Conservation (phyloP, 164 flowering plant species). For the Magnolia kwangsiensis region DNA sequence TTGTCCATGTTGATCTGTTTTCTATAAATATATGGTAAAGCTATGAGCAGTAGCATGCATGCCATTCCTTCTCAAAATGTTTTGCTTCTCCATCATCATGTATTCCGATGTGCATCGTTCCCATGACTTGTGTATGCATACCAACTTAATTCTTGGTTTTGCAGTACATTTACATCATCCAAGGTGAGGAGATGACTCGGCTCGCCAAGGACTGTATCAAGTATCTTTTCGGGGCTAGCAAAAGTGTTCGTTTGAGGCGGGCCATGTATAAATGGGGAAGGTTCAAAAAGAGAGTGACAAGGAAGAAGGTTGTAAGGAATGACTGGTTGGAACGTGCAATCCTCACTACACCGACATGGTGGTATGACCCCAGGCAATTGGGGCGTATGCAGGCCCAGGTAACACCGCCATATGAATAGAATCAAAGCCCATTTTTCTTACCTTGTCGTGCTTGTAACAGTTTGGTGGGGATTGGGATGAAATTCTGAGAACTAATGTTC, state of each 20-base stretch:
- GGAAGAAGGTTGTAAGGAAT: constrained; percentile 24
- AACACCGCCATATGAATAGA: background rate
- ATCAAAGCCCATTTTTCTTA: too few relatives aligned
- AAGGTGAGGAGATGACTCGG: constrained; percentile 43
- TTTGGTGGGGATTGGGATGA: too few relatives aligned
- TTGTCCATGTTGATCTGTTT: background rate
- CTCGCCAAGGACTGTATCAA: constrained; percentile 49
- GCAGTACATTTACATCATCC: constrained; percentile 64
- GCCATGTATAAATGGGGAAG: constrained; percentile 33
- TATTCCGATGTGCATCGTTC: background rate
- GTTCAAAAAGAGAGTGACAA: constrained; percentile 17
- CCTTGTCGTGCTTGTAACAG: too few relatives aligned
- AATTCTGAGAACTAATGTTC: too few relatives aligned
- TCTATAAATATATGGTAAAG: too few relatives aligned
- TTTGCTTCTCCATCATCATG: background rate
- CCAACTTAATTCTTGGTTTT: constrained; percentile 3
- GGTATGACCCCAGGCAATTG: constrained; percentile 44
- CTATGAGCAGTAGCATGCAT: background rate
- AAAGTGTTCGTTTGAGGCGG: constrained; percentile 47
- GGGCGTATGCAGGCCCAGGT: constrained; percentile 6
- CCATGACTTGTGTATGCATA: background rate
- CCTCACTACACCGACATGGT: constrained; percentile 52
- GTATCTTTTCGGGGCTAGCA: constrained; percentile 33
- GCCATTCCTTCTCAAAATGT: background rate
- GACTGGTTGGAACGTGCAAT: constrained; percentile 55